Percentiles rank a stretch among this genome's conserved stretches.
Evolutionary conservation across 306 rosid genomes (phyloP).

Genomic region (Citrullus amarus): DNA sequence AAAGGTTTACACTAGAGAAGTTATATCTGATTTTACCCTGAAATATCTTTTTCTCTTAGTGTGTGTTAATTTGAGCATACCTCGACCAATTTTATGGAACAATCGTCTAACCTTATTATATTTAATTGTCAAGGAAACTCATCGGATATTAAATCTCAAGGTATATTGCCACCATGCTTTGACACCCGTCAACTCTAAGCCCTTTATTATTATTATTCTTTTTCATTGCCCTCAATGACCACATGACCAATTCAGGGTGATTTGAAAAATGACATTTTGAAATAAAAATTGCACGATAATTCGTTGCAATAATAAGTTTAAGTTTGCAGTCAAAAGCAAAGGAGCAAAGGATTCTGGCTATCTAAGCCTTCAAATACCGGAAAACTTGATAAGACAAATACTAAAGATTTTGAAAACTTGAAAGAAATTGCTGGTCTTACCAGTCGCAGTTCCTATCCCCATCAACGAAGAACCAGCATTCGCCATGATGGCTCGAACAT

Average conservation of each 20-base stretch:
- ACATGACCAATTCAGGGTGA: background rate
- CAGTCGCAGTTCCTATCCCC: conserved; percentile 96
- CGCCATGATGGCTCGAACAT: conserved; percentile 93
- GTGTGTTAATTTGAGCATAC: background rate
- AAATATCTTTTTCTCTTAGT: background rate
- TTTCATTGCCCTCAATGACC: background rate
- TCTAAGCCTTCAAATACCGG: background rate
- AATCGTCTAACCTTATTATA: background rate
- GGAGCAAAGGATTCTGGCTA: background rate
- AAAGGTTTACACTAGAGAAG: background rate
- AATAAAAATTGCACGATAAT: background rate
- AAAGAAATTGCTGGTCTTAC: conserved; percentile 18
- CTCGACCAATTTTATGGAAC: background rate
- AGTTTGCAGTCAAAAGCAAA: background rate
- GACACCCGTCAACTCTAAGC: background rate
- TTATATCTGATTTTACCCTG: background rate
- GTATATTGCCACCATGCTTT: background rate
- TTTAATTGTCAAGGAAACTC: background rate
- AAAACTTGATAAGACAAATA: background rate
- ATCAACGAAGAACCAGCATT: conserved; percentile 88
- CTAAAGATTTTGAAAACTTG: background rate
- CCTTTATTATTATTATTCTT: background rate
- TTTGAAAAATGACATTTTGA: background rate
- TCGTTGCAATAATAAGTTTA: background rate
- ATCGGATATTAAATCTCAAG: background rate